Conservation (phyloP, 1,284 basidiomycete genomes). For the Pseudozyma sp. region DNA sequence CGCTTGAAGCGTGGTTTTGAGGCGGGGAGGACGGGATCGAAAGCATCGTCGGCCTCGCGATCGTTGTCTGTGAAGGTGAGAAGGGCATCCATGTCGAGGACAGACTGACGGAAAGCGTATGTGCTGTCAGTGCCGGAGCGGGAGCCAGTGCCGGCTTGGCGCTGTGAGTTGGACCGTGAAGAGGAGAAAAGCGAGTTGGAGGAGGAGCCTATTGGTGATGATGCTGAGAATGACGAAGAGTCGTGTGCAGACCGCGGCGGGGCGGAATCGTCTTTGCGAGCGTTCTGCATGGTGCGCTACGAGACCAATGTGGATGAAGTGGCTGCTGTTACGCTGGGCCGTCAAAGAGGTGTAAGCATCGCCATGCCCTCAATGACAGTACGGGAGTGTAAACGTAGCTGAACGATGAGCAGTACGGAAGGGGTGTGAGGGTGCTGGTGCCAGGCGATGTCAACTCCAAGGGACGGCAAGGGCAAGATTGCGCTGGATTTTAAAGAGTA, state of each 20-base stretch:
- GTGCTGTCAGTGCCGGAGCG: constrained; percentile 3
- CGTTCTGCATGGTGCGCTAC: constrained; percentile 10
- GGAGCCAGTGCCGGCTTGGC: constrained; percentile 4
- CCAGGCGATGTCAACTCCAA: too few relatives aligned
- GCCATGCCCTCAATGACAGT: constrained; percentile 17
- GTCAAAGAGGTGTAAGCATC: constrained; percentile 12
- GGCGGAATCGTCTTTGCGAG: constrained; percentile 9
- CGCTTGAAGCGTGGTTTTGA: constrained; percentile 36
- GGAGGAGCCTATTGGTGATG: constrained; percentile 20
- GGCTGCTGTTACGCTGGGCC: constrained; percentile 18
- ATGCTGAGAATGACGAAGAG: constrained; percentile 13
- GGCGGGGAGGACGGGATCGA: constrained; percentile 10
- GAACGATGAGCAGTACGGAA: too few relatives aligned
- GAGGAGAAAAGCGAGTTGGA: constrained; percentile 20
- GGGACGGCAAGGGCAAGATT: background rate
- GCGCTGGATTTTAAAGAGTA: too few relatives aligned
- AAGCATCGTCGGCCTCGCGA: constrained; percentile 12
- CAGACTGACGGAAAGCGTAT: constrained; percentile 28
- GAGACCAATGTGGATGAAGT: background rate
- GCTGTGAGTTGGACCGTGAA: constrained; percentile 18
- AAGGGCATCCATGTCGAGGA: constrained; percentile 44
- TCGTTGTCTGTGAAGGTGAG: constrained; percentile 28
- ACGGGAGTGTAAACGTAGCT: too few relatives aligned
- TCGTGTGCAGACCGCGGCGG: background rate
- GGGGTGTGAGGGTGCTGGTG: too few relatives aligned